These are phyloP conservation scores for Pinus taeda DNA, from an alignment of 75 land plant species.

Conservation along the genomic window DNA sequence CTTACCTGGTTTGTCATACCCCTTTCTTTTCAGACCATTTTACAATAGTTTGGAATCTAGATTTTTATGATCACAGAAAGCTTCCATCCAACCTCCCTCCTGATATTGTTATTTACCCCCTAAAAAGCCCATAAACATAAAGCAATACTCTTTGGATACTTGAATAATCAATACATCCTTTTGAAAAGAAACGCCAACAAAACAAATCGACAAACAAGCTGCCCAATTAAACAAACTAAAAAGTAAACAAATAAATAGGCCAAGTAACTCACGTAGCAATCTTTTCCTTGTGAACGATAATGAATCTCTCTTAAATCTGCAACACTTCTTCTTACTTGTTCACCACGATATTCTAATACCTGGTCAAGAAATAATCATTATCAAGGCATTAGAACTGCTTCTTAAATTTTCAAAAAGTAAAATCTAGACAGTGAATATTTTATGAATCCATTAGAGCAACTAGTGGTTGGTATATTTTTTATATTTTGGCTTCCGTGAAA, in stretches of 20 bases:
- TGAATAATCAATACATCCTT: no score
- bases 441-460: no score
- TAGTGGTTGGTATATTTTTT: background rate
- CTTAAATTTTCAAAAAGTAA: background rate
- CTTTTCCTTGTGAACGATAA: conserved; percentile 78
- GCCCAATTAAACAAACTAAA: background rate
- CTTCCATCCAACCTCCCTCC: background rate
- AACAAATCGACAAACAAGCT: background rate
- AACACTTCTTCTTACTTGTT: conserved; percentile 85
- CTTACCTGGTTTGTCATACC: background rate
- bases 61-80: background rate
- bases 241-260: background rate
- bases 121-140: background rate
- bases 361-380: conserved; percentile 6
- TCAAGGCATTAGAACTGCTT: no score
- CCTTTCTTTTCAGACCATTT: background rate
- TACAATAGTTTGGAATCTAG: background rate
- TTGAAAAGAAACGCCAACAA: background rate
- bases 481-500: background rate
- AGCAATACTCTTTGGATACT: no score
- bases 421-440: background rate
- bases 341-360: conserved; percentile 90
- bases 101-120: background rate
- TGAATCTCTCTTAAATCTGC: conserved; percentile 89
- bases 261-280: conserved; percentile 69